Evolutionary conservation across 257 asterid genomes (phyloP), one percentile per base, ranked within the genome.

Genomic region (Penstemon barbatus): DNA sequence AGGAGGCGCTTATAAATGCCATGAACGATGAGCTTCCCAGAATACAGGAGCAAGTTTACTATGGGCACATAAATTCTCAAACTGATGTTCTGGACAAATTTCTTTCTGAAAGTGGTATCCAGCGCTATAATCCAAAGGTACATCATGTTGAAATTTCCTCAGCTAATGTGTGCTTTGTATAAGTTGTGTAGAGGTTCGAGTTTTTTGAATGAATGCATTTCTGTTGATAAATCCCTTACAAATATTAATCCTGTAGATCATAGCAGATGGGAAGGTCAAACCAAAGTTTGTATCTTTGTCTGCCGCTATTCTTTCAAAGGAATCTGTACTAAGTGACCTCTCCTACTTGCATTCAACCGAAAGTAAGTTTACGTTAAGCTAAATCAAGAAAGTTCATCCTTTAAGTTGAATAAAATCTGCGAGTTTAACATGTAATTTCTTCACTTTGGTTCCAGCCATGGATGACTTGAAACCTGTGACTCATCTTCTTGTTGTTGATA

Each of bases 381-480:
- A 71, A 73, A 74, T 37, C 6, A 64, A 56, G 66, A 75, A 50
- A 71, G 55, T 55, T 71, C 48, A 53, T 11, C 37, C 42, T 51
- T 42, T 58, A 39, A 60, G 71, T 58, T 74, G 71, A 66, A 68
- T 74, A 19, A 68, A 46, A 64, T 58, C 75, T 76, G 62, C 73
- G 37, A 25, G 46, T 68, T 69, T 65, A 71, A 70, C 68, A 48
- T 62, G 48, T 58, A 4, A 75, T 70, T 77, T 77, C 52, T 53
- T 74, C 40, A 33, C 49, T 46, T 63, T 57, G 25, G 37, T 63
- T 77, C 77, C 86, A 94, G 99, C 97, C 33, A 74, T 80, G 61
- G 99, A 91, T 81, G 97, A 94, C 73, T 68, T 94, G 84, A 94
- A 94, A 86, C 99, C 97, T 0, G 96, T 94, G 79, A 89, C 97